Conservation (phyloP, 441 rosid species). For the Populus hybrid region DNA sequence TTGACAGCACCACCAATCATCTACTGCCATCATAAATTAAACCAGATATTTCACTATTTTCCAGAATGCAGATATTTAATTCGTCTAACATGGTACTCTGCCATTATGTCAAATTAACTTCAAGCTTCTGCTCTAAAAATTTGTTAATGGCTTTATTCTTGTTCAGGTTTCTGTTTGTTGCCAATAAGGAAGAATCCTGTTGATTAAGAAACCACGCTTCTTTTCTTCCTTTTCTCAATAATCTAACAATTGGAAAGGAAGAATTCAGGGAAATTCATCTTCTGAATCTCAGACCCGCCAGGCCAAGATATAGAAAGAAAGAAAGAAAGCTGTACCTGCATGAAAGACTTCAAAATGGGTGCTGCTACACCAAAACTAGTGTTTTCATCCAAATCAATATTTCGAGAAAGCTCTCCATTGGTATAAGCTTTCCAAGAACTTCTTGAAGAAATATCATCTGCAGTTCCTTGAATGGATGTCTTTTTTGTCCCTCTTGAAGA, state of each 20-base stretch:
- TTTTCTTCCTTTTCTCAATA: neutral
- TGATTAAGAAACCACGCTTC: neutral
- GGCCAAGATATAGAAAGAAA: neutral
- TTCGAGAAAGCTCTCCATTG: constrained; percentile 62
- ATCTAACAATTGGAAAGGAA: neutral
- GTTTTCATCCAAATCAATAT: constrained; percentile 58
- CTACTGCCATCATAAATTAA: too few species aligned
- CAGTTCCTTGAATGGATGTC: constrained; percentile 44
- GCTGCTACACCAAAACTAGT: constrained; percentile 75
- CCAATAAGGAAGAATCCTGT: too few species aligned
- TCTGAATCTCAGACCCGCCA: neutral
- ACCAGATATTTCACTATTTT: too few species aligned
- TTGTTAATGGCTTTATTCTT: too few species aligned
- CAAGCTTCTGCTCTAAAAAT: too few species aligned
- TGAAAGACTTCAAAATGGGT: constrained; percentile 90
- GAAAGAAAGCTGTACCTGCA: constrained; percentile 57
- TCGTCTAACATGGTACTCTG: too few species aligned
- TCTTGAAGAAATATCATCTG: constrained; percentile 52
- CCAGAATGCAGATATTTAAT: too few species aligned
- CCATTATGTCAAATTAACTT: too few species aligned
- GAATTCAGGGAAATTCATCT: neutral
- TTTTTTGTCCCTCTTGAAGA: constrained; percentile 66
- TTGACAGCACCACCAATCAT: too few species aligned
- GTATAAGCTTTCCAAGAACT: constrained; percentile 63
- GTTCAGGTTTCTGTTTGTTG: neutral